phyloP scores from a whole-genome alignment of 371 early-diverging fungal genomes.

The Rhizomucor pusillus region DNA sequence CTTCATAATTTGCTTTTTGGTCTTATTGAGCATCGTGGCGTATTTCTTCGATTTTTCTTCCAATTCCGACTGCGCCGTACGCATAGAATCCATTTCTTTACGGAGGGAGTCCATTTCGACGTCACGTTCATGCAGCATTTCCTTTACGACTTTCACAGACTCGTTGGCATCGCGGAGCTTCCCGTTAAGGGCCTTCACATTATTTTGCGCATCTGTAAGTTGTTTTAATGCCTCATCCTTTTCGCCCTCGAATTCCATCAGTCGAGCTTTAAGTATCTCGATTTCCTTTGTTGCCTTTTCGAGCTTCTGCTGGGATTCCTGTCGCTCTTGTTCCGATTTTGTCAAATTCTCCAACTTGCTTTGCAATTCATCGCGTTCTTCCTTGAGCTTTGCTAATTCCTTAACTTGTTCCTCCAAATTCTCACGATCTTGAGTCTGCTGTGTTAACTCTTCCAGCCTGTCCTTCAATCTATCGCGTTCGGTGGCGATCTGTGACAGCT shows the following conservation, averaged over 20 bases:
- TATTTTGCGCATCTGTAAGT: slow-evolving; percentile 34
- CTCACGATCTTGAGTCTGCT: too few relatives aligned
- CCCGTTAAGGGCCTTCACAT: slow-evolving; percentile 25
- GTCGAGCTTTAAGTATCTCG: slow-evolving; percentile 17
- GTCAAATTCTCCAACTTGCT: slow-evolving; percentile 20
- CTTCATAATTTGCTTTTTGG: slow-evolving; percentile 54
- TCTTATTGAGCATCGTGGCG: slow-evolving; percentile 45
- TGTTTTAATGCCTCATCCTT: slow-evolving; percentile 31
- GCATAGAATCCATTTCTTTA: slow-evolving; percentile 46
- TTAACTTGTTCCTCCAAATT: slow-evolving; percentile 24
- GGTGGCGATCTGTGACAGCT: slow-evolving; percentile 9
- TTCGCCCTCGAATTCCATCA: slow-evolving; percentile 23
- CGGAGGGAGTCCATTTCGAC: slow-evolving; percentile 48
- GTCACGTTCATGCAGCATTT: slow-evolving; percentile 55
- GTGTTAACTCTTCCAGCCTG: slow-evolving; percentile 21
- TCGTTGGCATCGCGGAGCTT: slow-evolving; percentile 53
- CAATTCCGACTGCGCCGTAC: slow-evolving; percentile 37
- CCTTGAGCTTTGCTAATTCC: slow-evolving; percentile 20
- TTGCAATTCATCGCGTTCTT: slow-evolving; percentile 19
- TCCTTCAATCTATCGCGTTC: slow-evolving; percentile 24
- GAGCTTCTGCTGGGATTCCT: too few relatives aligned
- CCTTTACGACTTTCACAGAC: slow-evolving; percentile 50
- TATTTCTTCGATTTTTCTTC: slow-evolving; percentile 60
- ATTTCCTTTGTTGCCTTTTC: slow-evolving; percentile 17
- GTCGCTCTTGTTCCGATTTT: slow-evolving; percentile 15